phyloP scores from a whole-genome alignment of 2,329 filamentous ascomycete genomes.

The Venturia nashicola region DNA sequence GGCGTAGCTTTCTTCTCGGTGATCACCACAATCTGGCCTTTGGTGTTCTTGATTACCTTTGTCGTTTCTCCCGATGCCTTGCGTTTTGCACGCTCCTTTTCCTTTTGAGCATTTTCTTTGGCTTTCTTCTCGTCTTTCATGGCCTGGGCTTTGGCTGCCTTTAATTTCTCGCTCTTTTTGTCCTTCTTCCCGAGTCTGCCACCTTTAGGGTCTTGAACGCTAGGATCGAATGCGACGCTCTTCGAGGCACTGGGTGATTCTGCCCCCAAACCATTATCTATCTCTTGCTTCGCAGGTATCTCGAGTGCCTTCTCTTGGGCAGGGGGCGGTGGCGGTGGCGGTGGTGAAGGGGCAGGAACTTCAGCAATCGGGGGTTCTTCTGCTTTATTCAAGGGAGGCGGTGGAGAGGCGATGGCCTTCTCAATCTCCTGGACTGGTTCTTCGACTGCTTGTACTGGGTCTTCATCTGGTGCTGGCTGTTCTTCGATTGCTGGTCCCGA shows the following conservation, averaged over 20 bases:
- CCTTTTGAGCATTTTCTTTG: slow-evolving; percentile 9
- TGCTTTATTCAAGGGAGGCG: background rate
- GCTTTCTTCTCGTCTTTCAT: slow-evolving; percentile 4
- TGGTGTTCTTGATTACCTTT: slow-evolving; percentile 3
- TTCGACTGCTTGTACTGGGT: background rate
- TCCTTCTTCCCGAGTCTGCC: slow-evolving; percentile 8
- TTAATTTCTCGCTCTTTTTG: slow-evolving; percentile 7
- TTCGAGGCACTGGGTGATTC: slow-evolving; percentile 5
- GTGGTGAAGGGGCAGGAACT: background rate
- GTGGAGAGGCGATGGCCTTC: background rate
- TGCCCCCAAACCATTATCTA: background rate
- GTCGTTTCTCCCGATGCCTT: background rate
- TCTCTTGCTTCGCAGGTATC: background rate
- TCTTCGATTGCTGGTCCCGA: background rate
- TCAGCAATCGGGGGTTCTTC: background rate
- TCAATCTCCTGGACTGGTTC: background rate
- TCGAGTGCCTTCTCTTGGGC: background rate
- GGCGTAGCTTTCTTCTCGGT: slow-evolving; percentile 4
- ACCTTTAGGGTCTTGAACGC: slow-evolving; percentile 9
- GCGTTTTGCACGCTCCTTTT: slow-evolving; percentile 4
- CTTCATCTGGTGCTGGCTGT: background rate
- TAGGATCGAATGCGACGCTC: slow-evolving; percentile 9
- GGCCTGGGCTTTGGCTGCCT: background rate
- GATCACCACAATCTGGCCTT: slow-evolving; percentile 7
- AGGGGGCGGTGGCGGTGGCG: background rate